Base-by-base conservation (phyloP, 169 alveolate genomes). In the Eimeria mitis region DNA sequence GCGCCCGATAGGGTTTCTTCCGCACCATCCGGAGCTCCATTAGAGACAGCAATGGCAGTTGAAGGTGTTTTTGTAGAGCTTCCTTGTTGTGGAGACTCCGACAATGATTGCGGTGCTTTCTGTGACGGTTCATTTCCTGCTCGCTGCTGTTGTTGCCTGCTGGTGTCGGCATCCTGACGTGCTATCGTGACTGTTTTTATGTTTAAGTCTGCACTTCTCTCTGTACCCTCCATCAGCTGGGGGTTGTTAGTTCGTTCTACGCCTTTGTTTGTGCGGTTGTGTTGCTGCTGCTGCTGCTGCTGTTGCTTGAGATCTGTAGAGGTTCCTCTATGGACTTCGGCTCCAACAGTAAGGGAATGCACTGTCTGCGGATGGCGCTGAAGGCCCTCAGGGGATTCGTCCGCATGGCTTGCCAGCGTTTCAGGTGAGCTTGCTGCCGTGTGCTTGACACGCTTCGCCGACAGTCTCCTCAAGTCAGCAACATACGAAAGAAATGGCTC, bases 401-500 rank as follows among this genome's bases (percentile, higher is more conserved):
- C 91, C 44, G 91, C 91, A 47, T 84, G 91, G 28, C 91, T 84
- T 9, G 75, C 91, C 59, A 84, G 78, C 47, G 91, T 84, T 63
- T 84, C 91, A 19, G 91, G 91, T 19, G 91, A 71, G 9, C 79
- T 37, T 84, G 79, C 79, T 61, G 91, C 79, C n/a, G 91, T 56
- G 28, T 56, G 91, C 49, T 68, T 37, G 79, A 40, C 78, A 37
- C 91, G 65, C 91, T 84, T 84, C 44, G 91, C 91, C n/a, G 91
- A 37, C 3, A 28, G 90, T 19, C 71, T 73, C 84, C 95, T 56
- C 83, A 91, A 61, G 63, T 89, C 95, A 28, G 95, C 87, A 42
- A 91, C 84, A 78, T 59, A 91, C 9, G 95, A 91, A 61, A 91
- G 83, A 79, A 91, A 91, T 14, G 95, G 81, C 71, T 91, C 95